Evolutionary conservation across 2,329 filamentous ascomycete species (phyloP).

Genomic region (Blastomyces emzantsi): DNA sequence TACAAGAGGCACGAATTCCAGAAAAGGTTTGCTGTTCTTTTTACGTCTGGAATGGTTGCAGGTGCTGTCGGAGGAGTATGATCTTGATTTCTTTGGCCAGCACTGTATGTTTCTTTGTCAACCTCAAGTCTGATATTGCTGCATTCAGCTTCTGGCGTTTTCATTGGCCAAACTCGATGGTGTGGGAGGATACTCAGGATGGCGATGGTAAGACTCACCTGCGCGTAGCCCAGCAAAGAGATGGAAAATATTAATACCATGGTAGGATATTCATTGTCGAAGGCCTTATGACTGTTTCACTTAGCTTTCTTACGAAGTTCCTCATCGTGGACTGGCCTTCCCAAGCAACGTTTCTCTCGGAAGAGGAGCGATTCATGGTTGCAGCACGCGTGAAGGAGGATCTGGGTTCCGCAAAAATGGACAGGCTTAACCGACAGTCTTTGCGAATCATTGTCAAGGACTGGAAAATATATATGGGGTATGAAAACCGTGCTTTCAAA

Average conservation of each 20-base stretch:
- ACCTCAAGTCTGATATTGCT: background rate
- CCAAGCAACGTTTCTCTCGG: conserved; percentile 38
- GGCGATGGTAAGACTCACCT: conserved; percentile 30
- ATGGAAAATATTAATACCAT: background rate
- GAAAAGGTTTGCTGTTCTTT: conserved; percentile 30
- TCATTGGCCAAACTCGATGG: conserved; percentile 36
- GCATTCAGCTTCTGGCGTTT: conserved; percentile 39
- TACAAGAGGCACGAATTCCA: conserved; percentile 34
- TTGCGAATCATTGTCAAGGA: conserved; percentile 41
- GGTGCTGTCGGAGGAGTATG: conserved; percentile 33
- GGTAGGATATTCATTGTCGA: conserved; percentile 40
- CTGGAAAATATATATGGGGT: conserved; percentile 40
- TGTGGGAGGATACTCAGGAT: conserved; percentile 31
- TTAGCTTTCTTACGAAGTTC: conserved; percentile 45
- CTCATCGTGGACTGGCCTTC: conserved; percentile 39
- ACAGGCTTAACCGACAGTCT: conserved; percentile 43
- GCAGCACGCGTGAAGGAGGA: conserved; percentile 37
- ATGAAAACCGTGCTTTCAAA: conserved; percentile 14
- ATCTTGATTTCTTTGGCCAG: conserved; percentile 6
- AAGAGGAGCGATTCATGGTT: conserved; percentile 39
- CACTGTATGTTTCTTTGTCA: background rate
- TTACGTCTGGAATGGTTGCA: conserved; percentile 30
- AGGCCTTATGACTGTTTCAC: conserved; percentile 40
- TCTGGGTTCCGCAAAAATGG: conserved; percentile 41
- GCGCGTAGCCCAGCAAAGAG: background rate